Evolutionary conservation across 805 yeast species (phyloP).

Genomic region (Vanderwaltozyma yarrowii): DNA sequence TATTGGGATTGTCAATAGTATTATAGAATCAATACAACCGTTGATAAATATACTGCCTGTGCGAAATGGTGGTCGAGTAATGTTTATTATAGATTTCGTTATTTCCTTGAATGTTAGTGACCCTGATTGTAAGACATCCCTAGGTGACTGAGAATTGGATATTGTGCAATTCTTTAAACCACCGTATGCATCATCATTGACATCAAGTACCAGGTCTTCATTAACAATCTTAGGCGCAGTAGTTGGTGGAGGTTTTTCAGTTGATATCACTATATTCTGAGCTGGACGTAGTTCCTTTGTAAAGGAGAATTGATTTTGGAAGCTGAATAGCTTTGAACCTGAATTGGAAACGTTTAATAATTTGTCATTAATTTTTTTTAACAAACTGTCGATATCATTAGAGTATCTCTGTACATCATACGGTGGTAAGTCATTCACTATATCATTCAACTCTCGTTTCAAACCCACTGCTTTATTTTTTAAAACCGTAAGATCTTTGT

Average conservation of each 20-base stretch:
- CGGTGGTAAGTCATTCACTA: constrained; percentile 9
- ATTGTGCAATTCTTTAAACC: constrained; percentile 9
- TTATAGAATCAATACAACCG: constrained; percentile 10
- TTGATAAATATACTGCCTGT: constrained; percentile 20
- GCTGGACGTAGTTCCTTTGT: too few relatives aligned
- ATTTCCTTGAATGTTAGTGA: constrained; percentile 13
- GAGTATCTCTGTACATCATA: constrained; percentile 13
- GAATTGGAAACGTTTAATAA: not conserved
- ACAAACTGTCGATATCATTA: constrained; percentile 8
- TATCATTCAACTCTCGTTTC: constrained; percentile 5
- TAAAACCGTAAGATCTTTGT: constrained; percentile 1
- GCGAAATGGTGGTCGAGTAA: constrained; percentile 11
- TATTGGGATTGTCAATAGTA: constrained; percentile 7
- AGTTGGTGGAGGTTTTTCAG: not conserved
- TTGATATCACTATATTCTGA: not conserved
- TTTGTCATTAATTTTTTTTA: constrained; percentile 7
- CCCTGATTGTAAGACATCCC: constrained; percentile 4
- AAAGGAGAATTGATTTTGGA: not conserved
- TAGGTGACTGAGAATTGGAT: too few relatives aligned
- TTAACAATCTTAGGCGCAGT: too few relatives aligned
- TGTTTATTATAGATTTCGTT: constrained; percentile 6
- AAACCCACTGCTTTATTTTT: constrained; percentile 8
- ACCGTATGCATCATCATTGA: constrained; percentile 4
- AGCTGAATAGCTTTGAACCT: not conserved
- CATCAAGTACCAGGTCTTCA: constrained; percentile 2